Evolutionary conservation across 345 rosid species (phyloP), one percentile per base, ranked within the genome.

Genomic region (Brassica juncea): DNA sequence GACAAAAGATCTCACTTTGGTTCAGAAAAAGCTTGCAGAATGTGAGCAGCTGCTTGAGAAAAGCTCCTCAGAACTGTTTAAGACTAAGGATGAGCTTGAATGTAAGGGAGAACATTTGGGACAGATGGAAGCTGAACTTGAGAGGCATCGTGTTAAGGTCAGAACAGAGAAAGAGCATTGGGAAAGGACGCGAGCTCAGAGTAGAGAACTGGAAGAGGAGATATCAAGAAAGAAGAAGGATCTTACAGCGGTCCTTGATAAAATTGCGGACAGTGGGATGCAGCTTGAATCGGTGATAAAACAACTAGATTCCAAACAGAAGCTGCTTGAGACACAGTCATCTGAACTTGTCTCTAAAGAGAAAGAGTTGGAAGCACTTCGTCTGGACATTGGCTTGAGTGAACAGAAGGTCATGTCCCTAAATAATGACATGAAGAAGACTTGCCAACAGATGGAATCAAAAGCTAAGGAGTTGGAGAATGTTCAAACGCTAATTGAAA

Each of bases 391-490:
- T 68, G 78, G 61, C 47, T 61, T 67, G 69, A 69, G 5, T 25
- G 52, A 47, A 42, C 21, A 66, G 2, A 6, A 0, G 52, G 72
- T 31, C 35, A 34, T 12, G 4, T 65, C 81, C 19, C 44, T 78
- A 42, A 15, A 66, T 2, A 23, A 42, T 11, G 66, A 59, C 27
- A 8, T 79, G 70, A 39, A 23, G 16, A 69, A 72, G 2, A 42
- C 30, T 5, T 14, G 55, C 68, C n/a, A 66, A 66, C 77, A 31
- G 49, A 1, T 79, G 16, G 47, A 74, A 23, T 73, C 79, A 25
- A 80, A 80, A 55, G 14, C 28, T 31, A 69, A 52, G 75, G 74
- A 80, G 68, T 68, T 80, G 60, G 49, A 69, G 49, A 27, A 61
- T 8, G 70, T 68, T 37, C 19, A 80, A 16, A 74, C 37, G 71